Evolutionary conservation across 2,329 filamentous ascomycete genomes (phyloP).

Genomic region (Fusarium oligoseptatum): DNA sequence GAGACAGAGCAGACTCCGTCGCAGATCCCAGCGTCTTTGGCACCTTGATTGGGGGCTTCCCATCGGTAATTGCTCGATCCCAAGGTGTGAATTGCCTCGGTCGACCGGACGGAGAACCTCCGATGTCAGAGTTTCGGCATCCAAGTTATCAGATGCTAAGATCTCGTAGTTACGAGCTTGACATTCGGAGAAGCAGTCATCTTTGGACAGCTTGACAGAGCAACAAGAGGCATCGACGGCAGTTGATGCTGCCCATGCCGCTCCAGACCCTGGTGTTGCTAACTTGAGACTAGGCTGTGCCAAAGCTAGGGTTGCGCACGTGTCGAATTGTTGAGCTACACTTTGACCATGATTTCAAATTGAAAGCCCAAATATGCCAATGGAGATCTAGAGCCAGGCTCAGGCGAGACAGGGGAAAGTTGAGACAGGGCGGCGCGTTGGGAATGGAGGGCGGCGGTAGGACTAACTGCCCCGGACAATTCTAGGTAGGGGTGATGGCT

Average conservation of each 20-base stretch:
- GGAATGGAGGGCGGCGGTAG: neutral
- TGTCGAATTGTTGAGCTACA: constrained; percentile 36
- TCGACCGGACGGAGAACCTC: constrained; percentile 27
- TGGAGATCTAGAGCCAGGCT: constrained; percentile 16
- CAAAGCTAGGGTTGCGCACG: constrained; percentile 27
- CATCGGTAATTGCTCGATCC: constrained; percentile 14
- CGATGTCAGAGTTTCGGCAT: constrained; percentile 23
- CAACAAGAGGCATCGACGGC: neutral
- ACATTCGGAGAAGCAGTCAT: constrained; percentile 12
- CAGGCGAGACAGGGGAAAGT: constrained; percentile 14
- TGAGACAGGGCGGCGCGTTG: constrained; percentile 14
- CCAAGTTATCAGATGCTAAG: constrained; percentile 17
- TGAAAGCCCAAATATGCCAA: constrained; percentile 10
- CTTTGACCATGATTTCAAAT: constrained; percentile 13
- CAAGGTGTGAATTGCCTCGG: constrained; percentile 39
- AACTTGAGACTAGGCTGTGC: constrained; percentile 16
- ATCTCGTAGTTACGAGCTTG: constrained; percentile 29
- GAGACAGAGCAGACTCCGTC: constrained; percentile 30
- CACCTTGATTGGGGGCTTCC: constrained; percentile 16
- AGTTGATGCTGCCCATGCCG: neutral
- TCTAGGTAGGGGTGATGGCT: constrained; percentile 13
- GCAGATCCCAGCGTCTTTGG: constrained; percentile 12
- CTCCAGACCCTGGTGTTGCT: constrained; percentile 3
- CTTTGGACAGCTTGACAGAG: neutral
- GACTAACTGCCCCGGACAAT: neutral